phyloP scores from a whole-genome alignment of 176 grass and related monocot species.

The Aechmea fasciata region DNA sequence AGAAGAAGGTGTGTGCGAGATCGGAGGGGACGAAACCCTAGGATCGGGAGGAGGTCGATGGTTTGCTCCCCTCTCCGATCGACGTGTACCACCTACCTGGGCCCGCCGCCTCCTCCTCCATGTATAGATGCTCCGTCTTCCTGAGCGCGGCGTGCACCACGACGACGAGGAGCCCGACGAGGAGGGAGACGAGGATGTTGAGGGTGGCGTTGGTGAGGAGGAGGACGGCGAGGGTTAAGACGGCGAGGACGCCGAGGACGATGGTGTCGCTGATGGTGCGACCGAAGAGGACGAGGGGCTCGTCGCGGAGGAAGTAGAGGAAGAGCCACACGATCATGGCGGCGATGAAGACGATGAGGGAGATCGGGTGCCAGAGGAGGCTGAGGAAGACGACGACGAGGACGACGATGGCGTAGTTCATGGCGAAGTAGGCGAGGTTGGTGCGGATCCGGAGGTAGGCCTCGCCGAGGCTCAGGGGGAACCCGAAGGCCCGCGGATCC shows the following conservation, averaged over 20 bases:
- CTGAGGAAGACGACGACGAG: constrained; percentile 71
- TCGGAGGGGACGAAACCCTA: not conserved
- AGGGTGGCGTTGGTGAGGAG: constrained; percentile 55
- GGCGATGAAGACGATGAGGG: constrained; percentile 76
- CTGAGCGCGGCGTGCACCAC: constrained; percentile 43
- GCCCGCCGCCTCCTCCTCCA: constrained; percentile 32
- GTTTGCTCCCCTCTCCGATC: not conserved
- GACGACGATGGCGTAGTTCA: constrained; percentile 97
- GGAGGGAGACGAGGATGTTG: constrained; percentile 64
- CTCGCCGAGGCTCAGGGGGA: constrained; percentile 57
- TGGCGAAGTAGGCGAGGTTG: constrained; percentile 71
- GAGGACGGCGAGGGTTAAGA: constrained; percentile 51
- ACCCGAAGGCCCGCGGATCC: constrained; percentile 31
- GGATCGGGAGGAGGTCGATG: not conserved
- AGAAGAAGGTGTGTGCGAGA: too few species aligned
- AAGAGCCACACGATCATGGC: constrained; percentile 65
- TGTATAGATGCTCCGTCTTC: constrained; percentile 37
- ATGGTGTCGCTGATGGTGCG: constrained; percentile 42
- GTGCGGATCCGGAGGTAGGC: constrained; percentile 76
- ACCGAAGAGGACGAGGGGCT: constrained; percentile 50
- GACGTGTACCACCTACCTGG: constrained; percentile 48
- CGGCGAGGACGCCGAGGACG: constrained; percentile 33
- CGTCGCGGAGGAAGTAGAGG: constrained; percentile 83
- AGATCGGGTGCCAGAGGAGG: constrained; percentile 80
- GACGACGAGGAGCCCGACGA: constrained; percentile 49